Percentiles rank a stretch among this genome's conserved stretches.
Conservation (phyloP, 2,329 filamentous ascomycete species). For the Trichoderma breve region DNA sequence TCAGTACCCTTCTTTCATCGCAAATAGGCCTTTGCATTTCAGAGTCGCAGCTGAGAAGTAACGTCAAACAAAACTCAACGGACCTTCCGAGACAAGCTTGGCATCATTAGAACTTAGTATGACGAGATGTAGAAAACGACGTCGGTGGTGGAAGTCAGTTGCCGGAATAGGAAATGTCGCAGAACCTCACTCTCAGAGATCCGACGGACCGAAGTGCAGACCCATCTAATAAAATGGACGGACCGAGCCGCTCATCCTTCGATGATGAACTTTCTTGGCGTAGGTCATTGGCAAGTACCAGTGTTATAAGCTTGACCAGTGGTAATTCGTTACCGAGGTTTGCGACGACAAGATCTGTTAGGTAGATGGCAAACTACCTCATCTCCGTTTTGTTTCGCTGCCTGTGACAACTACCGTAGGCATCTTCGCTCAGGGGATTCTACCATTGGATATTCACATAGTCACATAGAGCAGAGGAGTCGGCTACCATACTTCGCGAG, state of each 20-base stretch:
- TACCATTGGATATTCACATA: background rate
- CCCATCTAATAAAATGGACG: background rate
- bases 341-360: background rate
- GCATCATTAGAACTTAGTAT: background rate
- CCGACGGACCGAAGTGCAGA: background rate
- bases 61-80: background rate
- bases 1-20: background rate
- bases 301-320: background rate
- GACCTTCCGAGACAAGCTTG: background rate
- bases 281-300: background rate
- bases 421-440: accelerated
- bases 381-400: background rate
- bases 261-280: background rate
- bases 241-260: background rate
- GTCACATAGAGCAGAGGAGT: background rate
- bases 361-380: background rate
- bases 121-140: too few relatives aligned
- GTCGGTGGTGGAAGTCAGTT: background rate
- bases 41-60: background rate
- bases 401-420: background rate
- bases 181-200: background rate
- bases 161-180: background rate
- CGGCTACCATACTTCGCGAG: background rate
- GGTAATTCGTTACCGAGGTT: background rate
- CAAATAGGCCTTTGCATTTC: background rate